Base-by-base conservation (phyloP, 2,329 filamentous ascomycete species). In the Diaporthe sp. region DNA sequence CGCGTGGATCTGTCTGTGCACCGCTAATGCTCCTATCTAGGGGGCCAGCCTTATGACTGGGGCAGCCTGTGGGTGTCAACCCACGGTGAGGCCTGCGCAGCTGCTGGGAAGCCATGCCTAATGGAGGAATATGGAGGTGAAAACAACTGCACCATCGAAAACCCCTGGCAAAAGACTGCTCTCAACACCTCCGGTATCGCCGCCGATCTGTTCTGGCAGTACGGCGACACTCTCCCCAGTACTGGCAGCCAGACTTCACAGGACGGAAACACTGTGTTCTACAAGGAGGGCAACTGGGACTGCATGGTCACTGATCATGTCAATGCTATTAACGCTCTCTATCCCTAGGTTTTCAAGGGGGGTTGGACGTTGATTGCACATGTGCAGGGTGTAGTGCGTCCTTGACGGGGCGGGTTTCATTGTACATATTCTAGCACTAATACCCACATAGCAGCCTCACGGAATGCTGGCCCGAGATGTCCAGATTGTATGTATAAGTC, bases 181-280 rank as follows among this genome's bases (percentile, higher is more conserved):
- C 63, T 77, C n/a, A 72, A 72, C 65, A 76, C 74, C 10, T 51
- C 70, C 7, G 76, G 76, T 22, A 77, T 77, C 22, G 75, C 76
- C 15, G 76, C 51, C 17, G 76, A 77, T 50, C 27, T 72, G 22
- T 77, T 77, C 70, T 77, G 76, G 74, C 76, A 77, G 55, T 76
- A 73, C n/a, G 76, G 76, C 15, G 76, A 76, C 55, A 73, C 63
- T 15, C 76, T 77, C 10, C 74, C 74, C 9, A 76, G 75, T 61
- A 74, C 61, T 50, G 68, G 66, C 17, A 72, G 69, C 30, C 72
- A 77, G 47, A 77, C 76, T 4, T 70, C 61, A 4, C 61, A 77
- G 13, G 76, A 77, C 22, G 76, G 76, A 8, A 77, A 77, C 69
- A 77, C 76, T 2, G 70, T 77, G 12, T 77, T 72, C 58, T 77